Percentiles rank a stretch among this genome's conserved stretches.
phyloP scores from a whole-genome alignment of 75 land plant species.

The Sequoia sempervirens region DNA sequence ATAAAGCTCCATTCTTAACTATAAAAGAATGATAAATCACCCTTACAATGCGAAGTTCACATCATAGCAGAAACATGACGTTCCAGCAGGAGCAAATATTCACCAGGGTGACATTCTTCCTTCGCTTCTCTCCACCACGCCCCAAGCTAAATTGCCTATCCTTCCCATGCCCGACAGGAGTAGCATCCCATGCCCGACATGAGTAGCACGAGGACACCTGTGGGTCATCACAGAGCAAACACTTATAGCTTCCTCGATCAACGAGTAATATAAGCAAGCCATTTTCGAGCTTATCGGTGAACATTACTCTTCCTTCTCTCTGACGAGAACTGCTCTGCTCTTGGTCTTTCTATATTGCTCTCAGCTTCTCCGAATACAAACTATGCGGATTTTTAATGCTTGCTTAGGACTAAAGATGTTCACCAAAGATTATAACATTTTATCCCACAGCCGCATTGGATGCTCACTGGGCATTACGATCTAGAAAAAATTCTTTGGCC shows the following conservation, averaged over 20 bases:
- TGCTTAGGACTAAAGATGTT: neutral
- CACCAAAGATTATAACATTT: neutral
- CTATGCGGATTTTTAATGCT: neutral
- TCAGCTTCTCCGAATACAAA: neutral
- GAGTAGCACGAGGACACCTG: neutral
- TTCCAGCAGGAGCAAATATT: too few relatives aligned
- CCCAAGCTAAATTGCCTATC: neutral
- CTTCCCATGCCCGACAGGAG: too few relatives aligned
- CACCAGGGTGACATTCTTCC: too few relatives aligned
- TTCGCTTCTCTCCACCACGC: neutral
- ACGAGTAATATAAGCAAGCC: neutral
- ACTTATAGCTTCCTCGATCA: neutral
- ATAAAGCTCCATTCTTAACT: too few relatives aligned
- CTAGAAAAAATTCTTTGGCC: constrained; percentile 29
- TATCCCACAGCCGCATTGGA: neutral
- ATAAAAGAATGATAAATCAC: too few relatives aligned
- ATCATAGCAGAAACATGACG: too few relatives aligned
- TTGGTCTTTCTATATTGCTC: neutral
- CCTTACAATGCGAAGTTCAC: too few relatives aligned
- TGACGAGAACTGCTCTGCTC: neutral
- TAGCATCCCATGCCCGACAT: too few relatives aligned
- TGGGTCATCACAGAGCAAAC: neutral
- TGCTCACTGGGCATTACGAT: neutral
- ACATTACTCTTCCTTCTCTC: too few relatives aligned
- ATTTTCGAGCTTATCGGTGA: neutral